phyloP scores from a whole-genome alignment of 257 asterid species.

The Scutellaria barbata region DNA sequence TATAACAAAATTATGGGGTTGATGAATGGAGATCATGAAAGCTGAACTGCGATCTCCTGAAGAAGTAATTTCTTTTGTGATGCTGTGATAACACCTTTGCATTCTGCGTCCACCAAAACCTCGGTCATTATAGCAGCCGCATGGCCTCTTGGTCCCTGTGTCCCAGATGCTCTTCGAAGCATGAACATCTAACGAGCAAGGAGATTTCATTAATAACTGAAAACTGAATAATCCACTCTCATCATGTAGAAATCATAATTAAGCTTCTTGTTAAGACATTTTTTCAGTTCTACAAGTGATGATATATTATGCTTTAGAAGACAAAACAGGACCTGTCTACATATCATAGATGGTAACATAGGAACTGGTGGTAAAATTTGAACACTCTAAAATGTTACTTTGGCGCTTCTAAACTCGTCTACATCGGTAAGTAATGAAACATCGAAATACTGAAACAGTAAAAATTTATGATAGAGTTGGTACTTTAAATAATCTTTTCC shows the following conservation, averaged over 20 bases:
- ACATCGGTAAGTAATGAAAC: neutral
- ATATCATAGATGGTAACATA: no score
- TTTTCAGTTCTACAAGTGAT: no score
- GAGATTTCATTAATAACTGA: neutral
- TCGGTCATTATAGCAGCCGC: constrained; percentile 90
- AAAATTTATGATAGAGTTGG: no score
- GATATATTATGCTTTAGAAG: no score
- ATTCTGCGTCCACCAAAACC: constrained; percentile 79
- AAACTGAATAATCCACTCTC: no score
- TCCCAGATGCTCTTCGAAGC: constrained; percentile 73
- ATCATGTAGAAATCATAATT: no score
- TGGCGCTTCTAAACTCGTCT: neutral
- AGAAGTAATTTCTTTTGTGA: constrained; percentile 81
- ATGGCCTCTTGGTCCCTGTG: constrained; percentile 74
- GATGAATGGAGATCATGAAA: constrained; percentile 46
- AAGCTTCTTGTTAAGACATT: no score
- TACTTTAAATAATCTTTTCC: no score
- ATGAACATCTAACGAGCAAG: constrained; percentile 58
- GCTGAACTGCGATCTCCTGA: constrained; percentile 79
- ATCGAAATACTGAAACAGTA: neutral
- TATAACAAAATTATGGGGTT: constrained; percentile 22
- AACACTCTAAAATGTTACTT: no score
- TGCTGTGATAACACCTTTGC: constrained; percentile 67
- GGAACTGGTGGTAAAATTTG: no score
- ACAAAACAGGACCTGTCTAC: no score